Conservation (phyloP, 768 basidiomycete genomes). For the Naematelia aurantialba region DNA sequence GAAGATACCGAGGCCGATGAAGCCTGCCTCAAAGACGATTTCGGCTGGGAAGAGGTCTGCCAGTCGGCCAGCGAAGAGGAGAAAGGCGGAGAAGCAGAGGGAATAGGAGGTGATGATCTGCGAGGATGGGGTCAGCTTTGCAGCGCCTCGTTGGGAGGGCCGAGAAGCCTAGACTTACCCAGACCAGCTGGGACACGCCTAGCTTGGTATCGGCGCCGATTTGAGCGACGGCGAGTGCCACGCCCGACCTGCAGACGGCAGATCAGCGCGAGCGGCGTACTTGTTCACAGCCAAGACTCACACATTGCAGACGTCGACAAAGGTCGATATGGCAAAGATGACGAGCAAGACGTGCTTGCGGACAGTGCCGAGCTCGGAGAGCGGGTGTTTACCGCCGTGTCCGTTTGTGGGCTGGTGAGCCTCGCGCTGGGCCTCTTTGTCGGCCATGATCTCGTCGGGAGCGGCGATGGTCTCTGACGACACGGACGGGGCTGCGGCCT, state of each 20-base stretch:
- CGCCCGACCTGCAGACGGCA: constrained; percentile 35
- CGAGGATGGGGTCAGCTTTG: too few relatives aligned
- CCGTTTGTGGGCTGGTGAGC: not conserved
- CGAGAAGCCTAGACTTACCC: constrained; percentile 20
- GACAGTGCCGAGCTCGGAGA: constrained; percentile 12
- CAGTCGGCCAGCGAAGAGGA: constrained; percentile 45
- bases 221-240: constrained; percentile 39
- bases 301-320: constrained; percentile 17
- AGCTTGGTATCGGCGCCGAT: constrained; percentile 32
- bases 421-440: constrained; percentile 1
- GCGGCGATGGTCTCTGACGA: not conserved
- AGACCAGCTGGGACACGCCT: constrained; percentile 32
- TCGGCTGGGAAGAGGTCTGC: constrained; percentile 48
- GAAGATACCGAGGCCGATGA: constrained; percentile 53
- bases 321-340: constrained; percentile 18
- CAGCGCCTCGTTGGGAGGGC: not conserved
- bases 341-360: constrained; percentile 14
- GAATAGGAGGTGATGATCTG: constrained; percentile 40
- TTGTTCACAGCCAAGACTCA: too few relatives aligned
- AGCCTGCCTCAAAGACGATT: constrained; percentile 54
- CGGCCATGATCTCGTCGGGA: not conserved
- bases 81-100: constrained; percentile 35
- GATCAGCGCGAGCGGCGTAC: too few relatives aligned
- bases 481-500: not conserved
- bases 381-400: constrained; percentile 9